Evolutionary conservation across 2,329 filamentous ascomycete species (phyloP).

Genomic region (Ophiostoma populinum): DNA sequence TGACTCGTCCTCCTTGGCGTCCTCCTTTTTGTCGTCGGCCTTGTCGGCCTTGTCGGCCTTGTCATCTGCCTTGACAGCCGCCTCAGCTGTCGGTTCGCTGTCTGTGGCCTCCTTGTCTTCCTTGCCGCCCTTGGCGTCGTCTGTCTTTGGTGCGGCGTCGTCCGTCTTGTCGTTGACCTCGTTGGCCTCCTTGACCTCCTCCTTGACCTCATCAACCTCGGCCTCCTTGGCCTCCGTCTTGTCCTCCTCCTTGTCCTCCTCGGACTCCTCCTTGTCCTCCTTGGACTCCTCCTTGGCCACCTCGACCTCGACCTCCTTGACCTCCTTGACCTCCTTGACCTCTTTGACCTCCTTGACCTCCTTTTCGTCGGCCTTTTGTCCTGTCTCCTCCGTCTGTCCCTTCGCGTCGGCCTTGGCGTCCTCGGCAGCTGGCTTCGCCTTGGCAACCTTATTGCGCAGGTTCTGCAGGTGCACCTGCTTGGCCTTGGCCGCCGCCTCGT

Average conservation of each 20-base stretch:
- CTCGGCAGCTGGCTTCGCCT: slow-evolving; percentile 14
- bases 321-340: slow-evolving; percentile 3
- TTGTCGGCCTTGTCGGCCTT: background rate
- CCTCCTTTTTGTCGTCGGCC: background rate
- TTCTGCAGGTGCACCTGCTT: slow-evolving; percentile 39
- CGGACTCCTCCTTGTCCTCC: background rate
- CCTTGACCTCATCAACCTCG: background rate
- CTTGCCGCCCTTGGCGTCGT: background rate
- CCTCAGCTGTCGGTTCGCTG: no score
- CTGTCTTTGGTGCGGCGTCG: background rate
- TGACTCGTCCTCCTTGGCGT: background rate
- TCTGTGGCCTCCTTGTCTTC: background rate
- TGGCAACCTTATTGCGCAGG: slow-evolving; percentile 37
- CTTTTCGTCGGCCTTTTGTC: slow-evolving; percentile 2
- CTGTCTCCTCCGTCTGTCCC: slow-evolving; percentile 6
- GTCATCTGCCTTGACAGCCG: background rate
- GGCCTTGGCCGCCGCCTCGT: slow-evolving; percentile 49
- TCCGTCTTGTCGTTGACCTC: background rate
- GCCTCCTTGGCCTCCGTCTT: slow-evolving; percentile 1
- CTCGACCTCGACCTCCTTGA: background rate
- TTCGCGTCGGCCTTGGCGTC: background rate
- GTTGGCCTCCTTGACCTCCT: background rate
- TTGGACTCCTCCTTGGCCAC: background rate
- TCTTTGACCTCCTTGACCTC: background rate
- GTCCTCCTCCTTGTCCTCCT: background rate